Percentiles rank a stretch among this genome's conserved stretches.
Conservation (phyloP, 192 early-diverging fungal species). For the Piromyces finnis region DNA sequence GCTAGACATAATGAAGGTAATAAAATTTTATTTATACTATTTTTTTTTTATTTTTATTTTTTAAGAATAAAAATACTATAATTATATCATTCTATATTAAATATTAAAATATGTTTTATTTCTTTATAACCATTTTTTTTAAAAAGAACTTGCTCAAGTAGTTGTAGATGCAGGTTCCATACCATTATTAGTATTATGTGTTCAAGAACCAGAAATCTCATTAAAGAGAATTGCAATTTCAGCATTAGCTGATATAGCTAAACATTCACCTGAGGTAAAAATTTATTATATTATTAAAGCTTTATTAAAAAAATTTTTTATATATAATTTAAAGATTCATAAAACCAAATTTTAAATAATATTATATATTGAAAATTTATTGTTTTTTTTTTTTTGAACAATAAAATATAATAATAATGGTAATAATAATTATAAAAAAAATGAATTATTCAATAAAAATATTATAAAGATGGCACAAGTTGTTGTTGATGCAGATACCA, state of each 20-base stretch:
- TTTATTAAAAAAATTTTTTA: no score
- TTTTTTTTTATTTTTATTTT: not conserved
- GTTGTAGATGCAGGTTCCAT: slow-evolving; percentile 33
- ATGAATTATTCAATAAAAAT: not conserved
- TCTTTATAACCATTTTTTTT: no score
- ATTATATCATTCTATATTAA: no score
- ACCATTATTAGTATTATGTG: slow-evolving; percentile 32
- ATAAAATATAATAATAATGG: no score
- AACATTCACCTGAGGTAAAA: slow-evolving; percentile 33
- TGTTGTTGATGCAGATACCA: slow-evolving; percentile 32
- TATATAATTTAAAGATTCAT: no score
- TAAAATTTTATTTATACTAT: not conserved
- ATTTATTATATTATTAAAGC: no score
- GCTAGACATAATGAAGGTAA: slow-evolving; percentile 31
- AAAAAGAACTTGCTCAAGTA: slow-evolving; percentile 33
- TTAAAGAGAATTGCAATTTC: slow-evolving; percentile 31
- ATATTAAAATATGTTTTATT: no score
- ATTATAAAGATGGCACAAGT: slow-evolving; percentile 31
- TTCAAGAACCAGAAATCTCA: slow-evolving; percentile 33
- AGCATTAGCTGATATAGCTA: slow-evolving; percentile 29
- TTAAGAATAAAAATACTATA: no score
- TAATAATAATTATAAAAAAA: no score
- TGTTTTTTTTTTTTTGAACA: no score
- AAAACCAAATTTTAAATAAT: no score
- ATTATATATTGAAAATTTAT: no score